These are phyloP conservation scores for Fusarium tupiense DNA, from an alignment of 2,329 filamentous ascomycete species.

Conservation along the genomic window DNA sequence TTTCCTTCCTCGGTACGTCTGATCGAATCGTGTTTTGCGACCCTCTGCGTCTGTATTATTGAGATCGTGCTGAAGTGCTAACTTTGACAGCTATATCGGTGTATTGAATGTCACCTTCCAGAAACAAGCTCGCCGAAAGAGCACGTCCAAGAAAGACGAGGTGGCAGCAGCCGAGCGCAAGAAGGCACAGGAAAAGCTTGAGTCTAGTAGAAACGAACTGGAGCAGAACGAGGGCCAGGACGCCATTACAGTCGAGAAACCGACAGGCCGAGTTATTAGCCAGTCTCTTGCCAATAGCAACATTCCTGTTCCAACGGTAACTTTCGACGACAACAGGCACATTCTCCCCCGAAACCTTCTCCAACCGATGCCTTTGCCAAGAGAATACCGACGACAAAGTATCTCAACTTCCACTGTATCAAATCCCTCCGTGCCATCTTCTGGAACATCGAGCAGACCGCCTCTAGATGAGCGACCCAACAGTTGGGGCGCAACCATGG, in stretches of 20 bases:
- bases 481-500: constrained; percentile 90
- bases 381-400: constrained; percentile 47
- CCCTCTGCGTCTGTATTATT: not conserved
- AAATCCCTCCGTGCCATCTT: not conserved
- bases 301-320: constrained; percentile 84
- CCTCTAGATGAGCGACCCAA: constrained; percentile 66
- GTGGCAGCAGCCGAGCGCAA: constrained; percentile 49
- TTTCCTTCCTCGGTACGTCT: constrained; percentile 83
- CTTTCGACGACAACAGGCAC: constrained; percentile 92
- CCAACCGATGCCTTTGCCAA: constrained; percentile 61
- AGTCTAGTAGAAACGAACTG: constrained; percentile 29
- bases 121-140: constrained; percentile 77
- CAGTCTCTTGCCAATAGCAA: constrained; percentile 77
- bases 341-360: constrained; percentile 90
- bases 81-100: constrained; percentile 82
- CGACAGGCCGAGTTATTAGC: constrained; percentile 61
- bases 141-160: constrained; percentile 62
- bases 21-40: constrained; percentile 11
- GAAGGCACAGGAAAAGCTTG: constrained; percentile 46
- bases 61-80: constrained; percentile 6
- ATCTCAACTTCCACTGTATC: constrained; percentile 45
- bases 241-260: constrained; percentile 8
- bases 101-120: constrained; percentile 96
- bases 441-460: constrained; percentile 41
- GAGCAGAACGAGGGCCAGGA: constrained; percentile 28